A percentile compares a stretch with the other conserved stretches of the same genome.
phyloP scores from a whole-genome alignment of 495 filamentous ascomycete species.

The Aspergillus conjunctus region DNA sequence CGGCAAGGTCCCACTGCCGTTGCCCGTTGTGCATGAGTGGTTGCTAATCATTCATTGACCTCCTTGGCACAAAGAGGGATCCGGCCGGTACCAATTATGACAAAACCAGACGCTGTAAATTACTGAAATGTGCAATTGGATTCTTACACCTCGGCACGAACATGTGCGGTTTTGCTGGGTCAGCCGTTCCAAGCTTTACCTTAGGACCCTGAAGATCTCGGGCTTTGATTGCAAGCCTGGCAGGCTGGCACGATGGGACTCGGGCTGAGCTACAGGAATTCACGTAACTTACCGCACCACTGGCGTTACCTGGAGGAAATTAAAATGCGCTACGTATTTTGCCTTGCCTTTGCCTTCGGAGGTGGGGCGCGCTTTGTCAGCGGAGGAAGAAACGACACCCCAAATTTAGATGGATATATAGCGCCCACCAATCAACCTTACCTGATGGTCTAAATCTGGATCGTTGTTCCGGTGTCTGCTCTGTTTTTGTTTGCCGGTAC shows the following conservation, averaged over 20 bases:
- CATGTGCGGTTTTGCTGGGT: slow-evolving; percentile 2
- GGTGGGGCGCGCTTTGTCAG: background rate
- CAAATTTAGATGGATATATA: slow-evolving; percentile 1
- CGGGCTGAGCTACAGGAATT: background rate
- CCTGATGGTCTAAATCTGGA: slow-evolving; percentile 2
- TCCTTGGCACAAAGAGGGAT: background rate
- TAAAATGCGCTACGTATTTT: no score
- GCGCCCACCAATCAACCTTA: no score
- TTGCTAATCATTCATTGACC: background rate
- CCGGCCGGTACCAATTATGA: slow-evolving; percentile 1
- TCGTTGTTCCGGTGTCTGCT: background rate
- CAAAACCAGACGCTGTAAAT: slow-evolving; percentile 9
- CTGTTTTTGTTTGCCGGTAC: background rate
- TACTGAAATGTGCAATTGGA: slow-evolving; percentile 10
- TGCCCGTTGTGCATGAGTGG: background rate
- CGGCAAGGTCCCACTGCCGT: slow-evolving; percentile 3
- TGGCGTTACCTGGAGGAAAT: no score
- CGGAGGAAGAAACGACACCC: background rate
- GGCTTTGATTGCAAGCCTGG: background rate
- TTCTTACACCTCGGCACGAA: slow-evolving; percentile 11
- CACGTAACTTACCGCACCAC: background rate
- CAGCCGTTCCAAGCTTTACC: slow-evolving; percentile 18
- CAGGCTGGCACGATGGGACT: no score
- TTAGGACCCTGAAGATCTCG: slow-evolving; percentile 25
- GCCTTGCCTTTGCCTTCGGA: no score